These are phyloP conservation scores for Talaromyces proteolyticus DNA, from an alignment of 495 filamentous ascomycete species.

Conservation along the genomic window DNA sequence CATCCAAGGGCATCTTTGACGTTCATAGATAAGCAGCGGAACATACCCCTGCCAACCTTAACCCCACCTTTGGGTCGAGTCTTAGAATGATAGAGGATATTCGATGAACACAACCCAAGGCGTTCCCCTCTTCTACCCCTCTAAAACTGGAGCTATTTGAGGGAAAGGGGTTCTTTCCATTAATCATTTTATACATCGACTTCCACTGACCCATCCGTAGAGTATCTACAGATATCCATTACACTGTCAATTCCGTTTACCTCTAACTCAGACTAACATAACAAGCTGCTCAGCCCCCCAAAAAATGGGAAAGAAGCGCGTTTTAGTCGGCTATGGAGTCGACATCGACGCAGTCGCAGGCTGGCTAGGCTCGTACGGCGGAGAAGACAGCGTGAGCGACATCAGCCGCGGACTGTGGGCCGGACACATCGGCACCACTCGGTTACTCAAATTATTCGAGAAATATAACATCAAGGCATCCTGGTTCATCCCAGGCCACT, in stretches of 20 bases:
- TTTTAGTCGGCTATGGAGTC: conserved; percentile 50
- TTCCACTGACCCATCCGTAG: neutral
- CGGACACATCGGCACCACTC: conserved; percentile 64
- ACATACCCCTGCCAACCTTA: too few species aligned
- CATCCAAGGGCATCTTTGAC: too few species aligned
- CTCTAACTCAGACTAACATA: conserved; percentile 2
- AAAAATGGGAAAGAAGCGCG: conserved; percentile 55
- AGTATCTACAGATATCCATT: neutral
- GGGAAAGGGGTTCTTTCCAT: neutral
- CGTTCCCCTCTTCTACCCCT: neutral
- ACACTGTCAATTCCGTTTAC: too few species aligned
- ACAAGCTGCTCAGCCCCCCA: neutral
- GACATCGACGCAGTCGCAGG: conserved; percentile 69
- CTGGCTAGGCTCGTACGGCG: conserved; percentile 69
- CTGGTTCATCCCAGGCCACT: conserved; percentile 81
- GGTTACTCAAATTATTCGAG: conserved; percentile 68
- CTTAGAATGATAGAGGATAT: too few species aligned
- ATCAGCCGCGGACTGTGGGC: conserved; percentile 64
- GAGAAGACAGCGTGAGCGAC: conserved; percentile 62
- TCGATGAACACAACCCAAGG: too few species aligned
- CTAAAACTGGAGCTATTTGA: neutral
- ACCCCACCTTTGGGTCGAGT: conserved; percentile 1
- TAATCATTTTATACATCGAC: neutral
- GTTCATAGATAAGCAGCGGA: too few species aligned
- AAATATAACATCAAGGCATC: conserved; percentile 79